Evolutionary conservation across 2,329 filamentous ascomycete genomes (phyloP).

Genomic region (Didymosphaeria variabile): DNA sequence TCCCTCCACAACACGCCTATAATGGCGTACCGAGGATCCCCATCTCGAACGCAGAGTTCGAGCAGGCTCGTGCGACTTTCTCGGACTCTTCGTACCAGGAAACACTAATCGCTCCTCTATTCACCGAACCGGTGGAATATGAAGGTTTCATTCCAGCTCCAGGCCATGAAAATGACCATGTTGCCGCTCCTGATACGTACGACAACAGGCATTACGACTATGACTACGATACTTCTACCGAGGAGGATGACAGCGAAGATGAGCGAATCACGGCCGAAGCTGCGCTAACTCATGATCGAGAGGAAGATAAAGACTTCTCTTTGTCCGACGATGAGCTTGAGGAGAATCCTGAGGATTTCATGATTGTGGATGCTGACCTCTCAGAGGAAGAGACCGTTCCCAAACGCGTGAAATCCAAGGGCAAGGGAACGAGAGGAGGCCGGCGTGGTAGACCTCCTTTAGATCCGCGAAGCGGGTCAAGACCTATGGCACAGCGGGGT

Average conservation of each 20-base stretch:
- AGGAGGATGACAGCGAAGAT: constrained; percentile 39
- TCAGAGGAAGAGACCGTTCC: constrained; percentile 30
- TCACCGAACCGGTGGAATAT: constrained; percentile 44
- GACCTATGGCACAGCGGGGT: constrained; percentile 29
- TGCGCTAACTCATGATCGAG: constrained; percentile 40
- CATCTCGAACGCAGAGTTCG: constrained; percentile 10
- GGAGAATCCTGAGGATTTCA: constrained; percentile 44
- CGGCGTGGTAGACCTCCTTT: constrained; percentile 38
- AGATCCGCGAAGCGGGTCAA: constrained; percentile 35
- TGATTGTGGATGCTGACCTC: constrained; percentile 40
- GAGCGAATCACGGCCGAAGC: constrained; percentile 40
- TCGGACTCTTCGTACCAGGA: constrained; percentile 28
- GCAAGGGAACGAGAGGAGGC: constrained; percentile 29
- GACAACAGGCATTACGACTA: constrained; percentile 31
- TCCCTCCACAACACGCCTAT: constrained; percentile 31
- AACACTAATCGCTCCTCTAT: constrained; percentile 34
- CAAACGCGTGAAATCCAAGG: constrained; percentile 29
- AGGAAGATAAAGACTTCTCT: constrained; percentile 48
- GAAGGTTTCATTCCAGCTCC: constrained; percentile 52
- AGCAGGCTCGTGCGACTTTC: constrained; percentile 21
- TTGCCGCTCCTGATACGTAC: constrained; percentile 31
- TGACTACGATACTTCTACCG: constrained; percentile 35
- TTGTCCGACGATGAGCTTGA: constrained; percentile 38
- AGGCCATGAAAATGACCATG: constrained; percentile 44
- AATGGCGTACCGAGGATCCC: neutral